Conservation (phyloP, 2,329 filamentous ascomycete species). For the Cladophialophora immunda region DNA sequence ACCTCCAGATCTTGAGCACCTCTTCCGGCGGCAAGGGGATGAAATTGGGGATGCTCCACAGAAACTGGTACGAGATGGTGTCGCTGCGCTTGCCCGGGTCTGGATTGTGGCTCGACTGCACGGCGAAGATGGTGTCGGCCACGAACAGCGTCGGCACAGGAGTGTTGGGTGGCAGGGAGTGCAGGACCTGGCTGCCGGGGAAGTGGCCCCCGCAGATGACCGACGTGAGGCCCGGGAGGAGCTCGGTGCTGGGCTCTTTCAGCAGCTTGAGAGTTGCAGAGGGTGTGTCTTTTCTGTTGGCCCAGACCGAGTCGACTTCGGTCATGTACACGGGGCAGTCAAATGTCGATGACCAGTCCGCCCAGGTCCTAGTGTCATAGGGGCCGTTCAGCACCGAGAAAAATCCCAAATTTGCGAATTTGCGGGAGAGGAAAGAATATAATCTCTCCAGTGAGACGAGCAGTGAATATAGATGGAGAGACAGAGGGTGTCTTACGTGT, state of each 20-base stretch:
- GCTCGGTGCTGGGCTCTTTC: conserved; percentile 32
- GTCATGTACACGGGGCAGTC: conserved; percentile 74
- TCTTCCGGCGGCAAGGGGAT: conserved; percentile 74
- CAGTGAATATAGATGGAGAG: neutral
- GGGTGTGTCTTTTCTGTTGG: conserved; percentile 57
- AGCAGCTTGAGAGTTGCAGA: conserved; percentile 47
- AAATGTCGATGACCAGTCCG: conserved; percentile 76
- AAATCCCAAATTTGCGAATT: neutral
- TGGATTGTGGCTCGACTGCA: conserved; percentile 74
- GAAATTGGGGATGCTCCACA: conserved; percentile 44
- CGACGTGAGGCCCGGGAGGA: conserved; percentile 60
- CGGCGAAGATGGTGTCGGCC: conserved; percentile 79
- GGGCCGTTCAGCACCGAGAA: no score
- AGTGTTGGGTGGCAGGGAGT: conserved; percentile 48
- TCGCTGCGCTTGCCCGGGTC: conserved; percentile 31
- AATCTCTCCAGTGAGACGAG: no score
- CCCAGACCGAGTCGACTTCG: conserved; percentile 72
- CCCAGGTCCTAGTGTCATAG: conserved; percentile 69
- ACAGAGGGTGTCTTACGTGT: conserved; percentile 54
- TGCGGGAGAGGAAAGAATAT: neutral
- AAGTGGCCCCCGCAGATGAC: conserved; percentile 83
- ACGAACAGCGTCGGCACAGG: conserved; percentile 72
- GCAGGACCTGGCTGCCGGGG: conserved; percentile 73
- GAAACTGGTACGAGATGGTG: conserved; percentile 36
- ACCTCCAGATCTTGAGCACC: conserved; percentile 74